Percentiles rank a stretch among this genome's conserved stretches.
Conservation (phyloP, 2,329 filamentous ascomycete genomes). For the Paradendryphiella salina region DNA sequence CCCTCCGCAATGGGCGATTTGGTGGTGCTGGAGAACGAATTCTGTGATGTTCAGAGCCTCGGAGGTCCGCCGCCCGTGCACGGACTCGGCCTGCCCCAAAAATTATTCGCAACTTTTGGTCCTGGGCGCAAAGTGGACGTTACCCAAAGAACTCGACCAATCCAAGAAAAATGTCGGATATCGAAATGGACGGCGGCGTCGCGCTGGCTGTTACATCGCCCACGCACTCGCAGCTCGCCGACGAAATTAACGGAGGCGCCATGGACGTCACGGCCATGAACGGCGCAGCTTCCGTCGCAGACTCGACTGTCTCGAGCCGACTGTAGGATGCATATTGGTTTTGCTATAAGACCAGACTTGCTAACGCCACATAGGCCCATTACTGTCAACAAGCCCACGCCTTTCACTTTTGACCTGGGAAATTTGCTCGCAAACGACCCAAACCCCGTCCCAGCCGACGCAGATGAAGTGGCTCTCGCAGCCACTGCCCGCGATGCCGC, state of each 20-base stretch:
- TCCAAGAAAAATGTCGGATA: conserved; percentile 28
- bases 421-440: conserved; percentile 84
- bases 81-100: conserved; percentile 18
- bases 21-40: conserved; percentile 23
- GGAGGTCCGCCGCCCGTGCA: conserved; percentile 31
- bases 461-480: conserved; percentile 68
- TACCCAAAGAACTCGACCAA: not conserved
- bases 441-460: conserved; percentile 71
- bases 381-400: conserved; percentile 70
- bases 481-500: conserved; percentile 82
- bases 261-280: conserved; percentile 38
- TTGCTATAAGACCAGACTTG: not conserved
- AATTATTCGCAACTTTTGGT: conserved; percentile 19
- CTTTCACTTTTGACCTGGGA: conserved; percentile 89
- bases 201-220: conserved; percentile 23
- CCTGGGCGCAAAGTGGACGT: conserved; percentile 3
- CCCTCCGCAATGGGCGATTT: conserved; percentile 35
- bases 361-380: conserved; percentile 30
- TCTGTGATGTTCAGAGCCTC: conserved; percentile 25
- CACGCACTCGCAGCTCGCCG: conserved; percentile 35
- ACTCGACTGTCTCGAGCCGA: conserved; percentile 39
- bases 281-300: conserved; percentile 37
- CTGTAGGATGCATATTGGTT: conserved; percentile 30
- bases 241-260: conserved; percentile 38
- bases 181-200: conserved; percentile 39